These are phyloP conservation scores for Stygiomarasmius scandens DNA, from an alignment of 1,284 basidiomycete genomes.

Conservation along the genomic window DNA sequence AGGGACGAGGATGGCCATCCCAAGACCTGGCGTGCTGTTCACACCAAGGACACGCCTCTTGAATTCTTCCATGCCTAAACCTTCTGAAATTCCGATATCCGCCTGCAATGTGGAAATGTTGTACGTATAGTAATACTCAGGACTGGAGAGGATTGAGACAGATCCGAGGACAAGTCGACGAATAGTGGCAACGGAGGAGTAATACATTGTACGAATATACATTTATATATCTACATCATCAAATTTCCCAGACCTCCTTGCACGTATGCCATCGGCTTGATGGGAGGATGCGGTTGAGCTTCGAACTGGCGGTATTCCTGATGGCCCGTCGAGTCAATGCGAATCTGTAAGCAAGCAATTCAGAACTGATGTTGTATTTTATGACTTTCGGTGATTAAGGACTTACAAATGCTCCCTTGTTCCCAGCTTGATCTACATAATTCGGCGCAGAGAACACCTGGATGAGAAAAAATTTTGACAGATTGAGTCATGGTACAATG, in stretches of 20 bases:
- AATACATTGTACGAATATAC: background rate
- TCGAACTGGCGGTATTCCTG: conserved; percentile 84
- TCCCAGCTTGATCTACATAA: conserved; percentile 82
- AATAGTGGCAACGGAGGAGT: too few relatives aligned
- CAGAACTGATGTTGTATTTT: conserved; percentile 4
- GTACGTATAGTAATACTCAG: too few relatives aligned
- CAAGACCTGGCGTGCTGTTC: conserved; percentile 65
- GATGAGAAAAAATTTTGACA: conserved; percentile 6
- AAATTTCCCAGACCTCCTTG: conserved; percentile 63
- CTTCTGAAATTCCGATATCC: background rate
- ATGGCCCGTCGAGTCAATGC: conserved; percentile 79
- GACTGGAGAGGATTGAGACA: too few relatives aligned
- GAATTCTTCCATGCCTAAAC: conserved; percentile 73
- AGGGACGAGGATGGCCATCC: conserved; percentile 53
- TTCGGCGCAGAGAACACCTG: conserved; percentile 85
- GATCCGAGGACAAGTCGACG: conserved; percentile 12
- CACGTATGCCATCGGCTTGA: conserved; percentile 92
- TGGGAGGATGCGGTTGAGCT: conserved; percentile 84
- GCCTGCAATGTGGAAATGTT: background rate
- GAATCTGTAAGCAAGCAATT: conserved; percentile 54
- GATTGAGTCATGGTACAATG: background rate
- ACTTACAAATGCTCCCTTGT: conserved; percentile 81
- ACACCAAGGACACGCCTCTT: conserved; percentile 57
- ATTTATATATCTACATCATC: conserved; percentile 49
- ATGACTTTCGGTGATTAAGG: too few relatives aligned